phyloP scores from a whole-genome alignment of 495 filamentous ascomycete species.

The Tuber umbilicatum region DNA sequence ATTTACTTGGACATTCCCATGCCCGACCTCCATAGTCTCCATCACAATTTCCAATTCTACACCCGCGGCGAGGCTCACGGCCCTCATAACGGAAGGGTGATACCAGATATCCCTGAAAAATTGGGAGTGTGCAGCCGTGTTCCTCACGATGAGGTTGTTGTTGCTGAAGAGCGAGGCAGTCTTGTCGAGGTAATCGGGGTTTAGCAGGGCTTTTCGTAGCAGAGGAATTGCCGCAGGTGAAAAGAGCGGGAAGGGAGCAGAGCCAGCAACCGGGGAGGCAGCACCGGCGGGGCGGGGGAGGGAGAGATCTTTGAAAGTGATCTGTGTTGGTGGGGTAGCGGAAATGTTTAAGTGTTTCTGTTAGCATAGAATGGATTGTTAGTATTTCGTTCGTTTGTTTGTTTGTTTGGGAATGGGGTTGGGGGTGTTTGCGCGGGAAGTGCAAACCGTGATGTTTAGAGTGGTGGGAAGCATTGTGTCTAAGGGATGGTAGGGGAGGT shows the following conservation, averaged over 20 bases:
- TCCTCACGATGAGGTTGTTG: slow-evolving; percentile 41
- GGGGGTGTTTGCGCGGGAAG: neutral
- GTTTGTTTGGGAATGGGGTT: neutral
- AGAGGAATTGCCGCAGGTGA: slow-evolving; percentile 15
- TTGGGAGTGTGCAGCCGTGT: slow-evolving; percentile 37
- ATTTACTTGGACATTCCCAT: slow-evolving; percentile 43
- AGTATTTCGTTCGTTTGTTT: neutral
- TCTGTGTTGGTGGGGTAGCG: neutral
- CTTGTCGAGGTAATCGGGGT: slow-evolving; percentile 15
- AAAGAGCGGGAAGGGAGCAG: slow-evolving; percentile 17
- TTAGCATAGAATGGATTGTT: neutral
- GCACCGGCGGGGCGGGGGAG: slow-evolving; percentile 10
- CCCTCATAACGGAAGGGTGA: slow-evolving; percentile 39
- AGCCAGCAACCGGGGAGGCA: slow-evolving; percentile 17
- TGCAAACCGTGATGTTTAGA: neutral
- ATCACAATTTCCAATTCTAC: slow-evolving; percentile 41
- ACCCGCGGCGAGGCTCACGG: slow-evolving; percentile 38
- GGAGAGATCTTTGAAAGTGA: slow-evolving; percentile 16
- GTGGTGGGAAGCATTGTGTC: neutral
- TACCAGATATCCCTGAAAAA: slow-evolving; percentile 43
- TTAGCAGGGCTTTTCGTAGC: slow-evolving; percentile 19
- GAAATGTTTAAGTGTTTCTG: slow-evolving; percentile 9
- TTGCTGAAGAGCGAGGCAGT: slow-evolving; percentile 13
- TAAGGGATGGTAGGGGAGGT: neutral
- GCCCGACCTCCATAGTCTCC: slow-evolving; percentile 43